Evolutionary conservation across 2,329 filamentous ascomycete species (phyloP).

Genomic region (Trichoderma afroharzianum): DNA sequence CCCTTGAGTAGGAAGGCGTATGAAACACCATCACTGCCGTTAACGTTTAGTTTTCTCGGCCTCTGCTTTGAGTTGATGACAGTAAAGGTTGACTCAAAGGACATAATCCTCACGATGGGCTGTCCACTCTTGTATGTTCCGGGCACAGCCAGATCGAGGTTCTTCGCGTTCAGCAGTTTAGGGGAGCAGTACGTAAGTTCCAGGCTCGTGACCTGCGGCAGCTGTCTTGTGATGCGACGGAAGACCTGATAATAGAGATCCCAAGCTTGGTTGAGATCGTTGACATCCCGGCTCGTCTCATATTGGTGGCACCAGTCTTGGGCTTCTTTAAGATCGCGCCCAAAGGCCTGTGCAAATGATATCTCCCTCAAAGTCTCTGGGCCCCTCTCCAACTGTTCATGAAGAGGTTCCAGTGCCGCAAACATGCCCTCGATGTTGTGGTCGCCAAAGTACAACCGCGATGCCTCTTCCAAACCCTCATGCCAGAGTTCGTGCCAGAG

Average conservation of each 20-base stretch:
- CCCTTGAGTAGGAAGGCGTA: slow-evolving; percentile 94
- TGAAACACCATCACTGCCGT: slow-evolving; percentile 80
- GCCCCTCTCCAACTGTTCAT: slow-evolving; percentile 85
- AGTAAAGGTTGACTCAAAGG: slow-evolving; percentile 83
- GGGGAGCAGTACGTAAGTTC: slow-evolving; percentile 97
- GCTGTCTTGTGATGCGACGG: slow-evolving; percentile 86
- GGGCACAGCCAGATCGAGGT: slow-evolving; percentile 91
- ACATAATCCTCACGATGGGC: slow-evolving; percentile 78
- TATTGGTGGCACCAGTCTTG: slow-evolving; percentile 95
- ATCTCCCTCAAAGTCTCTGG: slow-evolving; percentile 93
- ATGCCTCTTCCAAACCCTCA: slow-evolving; percentile 94
- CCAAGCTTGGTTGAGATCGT: slow-evolving; percentile 97
- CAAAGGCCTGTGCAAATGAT: slow-evolving; percentile 96
- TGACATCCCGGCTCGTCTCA: slow-evolving; percentile 80
- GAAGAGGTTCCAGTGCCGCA: slow-evolving; percentile 79
- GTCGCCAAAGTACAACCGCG: slow-evolving; percentile 92
- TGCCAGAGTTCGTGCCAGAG: slow-evolving; percentile 99
- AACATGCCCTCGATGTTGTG: slow-evolving; percentile 99
- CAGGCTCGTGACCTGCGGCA: slow-evolving; percentile 86
- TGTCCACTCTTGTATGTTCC: slow-evolving; percentile 82
- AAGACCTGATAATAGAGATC: slow-evolving; percentile 99
- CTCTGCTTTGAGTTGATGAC: slow-evolving; percentile 98
- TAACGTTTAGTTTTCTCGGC: slow-evolving; percentile 81
- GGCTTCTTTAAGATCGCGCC: slow-evolving; percentile 89
- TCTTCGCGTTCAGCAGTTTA: slow-evolving; percentile 77